A percentile compares a stretch with the other conserved stretches of the same genome.
Evolutionary conservation across 163 green algal genomes (phyloP).

Genomic region (Chlorella variabilis): DNA sequence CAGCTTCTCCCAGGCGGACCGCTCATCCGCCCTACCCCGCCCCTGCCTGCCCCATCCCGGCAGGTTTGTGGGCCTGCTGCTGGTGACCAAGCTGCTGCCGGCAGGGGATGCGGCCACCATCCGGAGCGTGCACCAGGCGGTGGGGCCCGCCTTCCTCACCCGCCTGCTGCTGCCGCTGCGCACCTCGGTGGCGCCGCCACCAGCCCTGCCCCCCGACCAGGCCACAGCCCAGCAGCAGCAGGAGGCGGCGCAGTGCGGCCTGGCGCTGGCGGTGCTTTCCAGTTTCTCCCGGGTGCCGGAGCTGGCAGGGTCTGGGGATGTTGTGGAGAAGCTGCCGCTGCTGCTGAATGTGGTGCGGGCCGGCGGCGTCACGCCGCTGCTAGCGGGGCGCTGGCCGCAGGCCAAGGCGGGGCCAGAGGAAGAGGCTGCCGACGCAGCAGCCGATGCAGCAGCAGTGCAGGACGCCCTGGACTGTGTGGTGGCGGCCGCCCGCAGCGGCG

Average conservation of each 20-base stretch:
- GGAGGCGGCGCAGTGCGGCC: conserved; percentile 28
- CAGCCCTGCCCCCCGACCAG: background rate
- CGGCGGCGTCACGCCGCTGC: conserved; percentile 24
- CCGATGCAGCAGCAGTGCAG: conserved; percentile 33
- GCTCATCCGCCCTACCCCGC: no score
- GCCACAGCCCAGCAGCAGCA: conserved; percentile 31
- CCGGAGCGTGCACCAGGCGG: conserved; percentile 55
- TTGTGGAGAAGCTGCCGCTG: conserved; percentile 58
- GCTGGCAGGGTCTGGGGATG: conserved; percentile 43
- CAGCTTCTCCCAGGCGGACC: no score
- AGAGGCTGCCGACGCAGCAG: background rate
- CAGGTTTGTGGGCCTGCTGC: conserved; percentile 82
- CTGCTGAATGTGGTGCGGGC: conserved; percentile 58
- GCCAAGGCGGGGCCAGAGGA: background rate
- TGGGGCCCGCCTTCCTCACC: conserved; percentile 67
- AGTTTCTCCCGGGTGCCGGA: conserved; percentile 51
- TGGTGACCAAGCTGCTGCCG: conserved; percentile 75
- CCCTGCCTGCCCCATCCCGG: background rate
- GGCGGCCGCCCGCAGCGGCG: conserved; percentile 14
- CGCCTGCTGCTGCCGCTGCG: conserved; percentile 74
- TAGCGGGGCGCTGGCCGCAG: conserved; percentile 1
- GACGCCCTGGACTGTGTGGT: conserved; percentile 68
- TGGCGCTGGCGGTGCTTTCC: conserved; percentile 64
- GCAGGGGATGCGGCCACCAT: conserved; percentile 49
- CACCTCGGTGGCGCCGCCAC: background rate